phyloP scores from a whole-genome alignment of 306 rosid species.

The Canavalia ensiformis region DNA sequence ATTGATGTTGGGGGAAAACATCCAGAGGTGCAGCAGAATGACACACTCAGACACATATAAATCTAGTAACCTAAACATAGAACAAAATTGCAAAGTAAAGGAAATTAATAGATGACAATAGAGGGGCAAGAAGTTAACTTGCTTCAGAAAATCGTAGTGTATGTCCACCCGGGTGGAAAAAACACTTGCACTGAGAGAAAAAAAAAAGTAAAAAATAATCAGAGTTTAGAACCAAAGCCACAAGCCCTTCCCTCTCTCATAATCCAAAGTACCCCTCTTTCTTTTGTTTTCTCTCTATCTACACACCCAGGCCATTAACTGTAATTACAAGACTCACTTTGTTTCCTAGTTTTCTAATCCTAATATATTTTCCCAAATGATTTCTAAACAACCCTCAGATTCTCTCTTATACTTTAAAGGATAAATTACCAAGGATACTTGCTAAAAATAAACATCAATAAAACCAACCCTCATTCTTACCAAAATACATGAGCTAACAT shows the following conservation, averaged over 20 bases:
- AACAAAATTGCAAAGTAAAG: neutral
- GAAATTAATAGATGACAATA: neutral
- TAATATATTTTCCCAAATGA: neutral
- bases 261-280: too few species aligned
- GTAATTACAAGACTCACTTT: too few species aligned
- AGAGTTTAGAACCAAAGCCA: neutral
- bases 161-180: neutral
- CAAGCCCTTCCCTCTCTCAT: too few species aligned
- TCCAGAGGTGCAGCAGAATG: neutral
- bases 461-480: neutral
- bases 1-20: neutral
- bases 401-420: neutral
- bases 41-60: neutral
- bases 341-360: neutral
- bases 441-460: neutral
- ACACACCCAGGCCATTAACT: too few species aligned
- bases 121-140: neutral
- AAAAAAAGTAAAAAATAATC: neutral
- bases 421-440: neutral
- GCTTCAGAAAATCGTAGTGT: neutral
- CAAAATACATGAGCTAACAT: neutral
- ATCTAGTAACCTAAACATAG: neutral
- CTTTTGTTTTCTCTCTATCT: too few species aligned
- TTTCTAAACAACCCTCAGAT: neutral
- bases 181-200: neutral